Evolutionary conservation across 768 basidiomycete species (phyloP).

Genomic region (Termitomyces sp.): DNA sequence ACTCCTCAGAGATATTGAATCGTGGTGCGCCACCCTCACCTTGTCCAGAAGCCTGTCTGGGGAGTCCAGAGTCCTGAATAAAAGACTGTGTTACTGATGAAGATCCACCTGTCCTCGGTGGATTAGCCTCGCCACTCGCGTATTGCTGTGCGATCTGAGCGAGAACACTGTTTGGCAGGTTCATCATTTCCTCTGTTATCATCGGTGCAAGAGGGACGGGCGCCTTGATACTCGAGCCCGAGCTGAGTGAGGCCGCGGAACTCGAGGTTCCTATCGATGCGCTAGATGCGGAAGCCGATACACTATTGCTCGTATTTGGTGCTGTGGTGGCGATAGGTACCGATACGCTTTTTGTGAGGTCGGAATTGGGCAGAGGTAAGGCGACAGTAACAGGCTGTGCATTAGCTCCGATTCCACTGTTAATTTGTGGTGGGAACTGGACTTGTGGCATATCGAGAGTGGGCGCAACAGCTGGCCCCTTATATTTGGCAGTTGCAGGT

Average conservation of each 20-base stretch:
- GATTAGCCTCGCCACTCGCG: constrained; percentile 32
- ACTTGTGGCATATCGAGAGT: constrained; percentile 46
- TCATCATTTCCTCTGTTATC: constrained; percentile 54
- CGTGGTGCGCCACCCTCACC: constrained; percentile 41
- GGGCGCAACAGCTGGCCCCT: constrained; percentile 47
- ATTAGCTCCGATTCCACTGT: constrained; percentile 30
- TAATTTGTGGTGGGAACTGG: constrained; percentile 37
- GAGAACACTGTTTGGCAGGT: constrained; percentile 43
- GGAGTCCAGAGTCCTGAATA: constrained; percentile 38
- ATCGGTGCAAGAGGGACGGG: constrained; percentile 51
- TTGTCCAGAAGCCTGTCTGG: constrained; percentile 31
- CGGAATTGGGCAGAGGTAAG: constrained; percentile 44
- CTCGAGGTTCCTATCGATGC: constrained; percentile 51
- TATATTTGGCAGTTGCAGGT: constrained; percentile 86
- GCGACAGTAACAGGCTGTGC: constrained; percentile 44
- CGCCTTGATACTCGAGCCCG: constrained; percentile 47
- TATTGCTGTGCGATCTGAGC: constrained; percentile 51
- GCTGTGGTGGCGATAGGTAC: constrained; percentile 59
- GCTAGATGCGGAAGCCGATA: constrained; percentile 43
- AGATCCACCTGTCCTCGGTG: constrained; percentile 25
- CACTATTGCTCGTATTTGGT: constrained; percentile 34
- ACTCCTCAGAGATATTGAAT: constrained; percentile 68
- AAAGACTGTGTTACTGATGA: constrained; percentile 39
- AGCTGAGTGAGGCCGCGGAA: constrained; percentile 52
- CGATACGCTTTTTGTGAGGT: constrained; percentile 64